phyloP scores from a whole-genome alignment of 352 stramenopile species.

The Globisporangium abappressorium region DNA sequence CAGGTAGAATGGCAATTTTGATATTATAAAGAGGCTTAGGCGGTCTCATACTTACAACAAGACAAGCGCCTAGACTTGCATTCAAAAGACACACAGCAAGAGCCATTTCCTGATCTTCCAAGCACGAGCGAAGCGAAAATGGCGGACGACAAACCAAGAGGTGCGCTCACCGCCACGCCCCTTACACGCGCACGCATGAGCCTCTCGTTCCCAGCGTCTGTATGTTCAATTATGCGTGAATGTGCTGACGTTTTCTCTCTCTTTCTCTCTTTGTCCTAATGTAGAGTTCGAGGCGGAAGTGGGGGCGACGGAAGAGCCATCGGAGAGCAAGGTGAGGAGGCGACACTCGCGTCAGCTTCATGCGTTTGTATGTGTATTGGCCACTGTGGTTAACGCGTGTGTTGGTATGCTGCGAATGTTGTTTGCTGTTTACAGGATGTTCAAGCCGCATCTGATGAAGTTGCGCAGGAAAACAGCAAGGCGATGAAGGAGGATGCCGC shows the following conservation, averaged over 20 bases:
- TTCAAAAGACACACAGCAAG: too few species aligned
- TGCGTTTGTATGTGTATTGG: neutral
- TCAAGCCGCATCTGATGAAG: neutral
- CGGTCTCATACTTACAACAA: too few species aligned
- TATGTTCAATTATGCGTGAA: neutral
- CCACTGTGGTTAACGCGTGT: neutral
- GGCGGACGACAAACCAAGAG: too few species aligned
- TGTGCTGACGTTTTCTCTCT: neutral
- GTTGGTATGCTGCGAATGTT: neutral
- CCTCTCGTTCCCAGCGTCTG: neutral
- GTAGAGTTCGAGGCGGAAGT: constrained; percentile 5
- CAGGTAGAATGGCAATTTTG: too few species aligned
- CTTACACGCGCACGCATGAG: too few species aligned
- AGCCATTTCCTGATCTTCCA: too few species aligned
- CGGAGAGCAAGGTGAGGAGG: neutral
- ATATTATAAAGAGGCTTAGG: too few species aligned
- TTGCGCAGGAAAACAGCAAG: neutral
- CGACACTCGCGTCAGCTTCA: neutral
- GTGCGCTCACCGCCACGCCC: too few species aligned
- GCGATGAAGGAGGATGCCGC: neutral
- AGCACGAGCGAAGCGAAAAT: too few species aligned
- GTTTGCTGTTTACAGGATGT: neutral
- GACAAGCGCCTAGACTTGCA: too few species aligned
- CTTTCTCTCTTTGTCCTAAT: neutral
- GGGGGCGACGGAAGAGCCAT: neutral